Evolutionary conservation across 164 flowering plant genomes (phyloP).

Genomic region (Euptelea pleiosperma): DNA sequence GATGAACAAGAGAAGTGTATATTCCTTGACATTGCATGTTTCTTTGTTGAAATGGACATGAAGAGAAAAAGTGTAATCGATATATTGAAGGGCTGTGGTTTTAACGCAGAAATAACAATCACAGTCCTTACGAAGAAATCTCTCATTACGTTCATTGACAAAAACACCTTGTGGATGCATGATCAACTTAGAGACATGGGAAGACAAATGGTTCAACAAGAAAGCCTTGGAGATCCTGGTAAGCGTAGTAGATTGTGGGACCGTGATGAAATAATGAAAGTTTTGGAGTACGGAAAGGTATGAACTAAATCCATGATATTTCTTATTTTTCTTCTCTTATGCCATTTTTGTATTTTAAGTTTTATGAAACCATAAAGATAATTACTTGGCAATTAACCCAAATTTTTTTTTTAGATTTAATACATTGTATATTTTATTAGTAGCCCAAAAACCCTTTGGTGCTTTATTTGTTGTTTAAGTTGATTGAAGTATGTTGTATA

Average conservation of each 20-base stretch:
- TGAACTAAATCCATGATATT: neutral
- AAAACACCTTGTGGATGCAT: constrained; percentile 14
- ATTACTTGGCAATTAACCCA: too few species aligned
- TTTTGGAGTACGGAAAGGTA: neutral
- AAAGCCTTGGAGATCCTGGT: neutral
- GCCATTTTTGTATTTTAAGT: too few species aligned
- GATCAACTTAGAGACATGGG: constrained; percentile 26
- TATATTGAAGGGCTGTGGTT: constrained; percentile 4
- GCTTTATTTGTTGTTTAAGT: too few species aligned
- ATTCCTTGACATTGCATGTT: constrained; percentile 2
- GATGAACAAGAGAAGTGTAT: constrained; percentile 3
- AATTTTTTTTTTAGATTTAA: too few species aligned
- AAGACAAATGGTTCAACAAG: constrained; percentile 6
- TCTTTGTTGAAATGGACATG: neutral
- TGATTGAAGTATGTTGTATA: too few species aligned
- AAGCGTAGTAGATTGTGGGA: neutral
- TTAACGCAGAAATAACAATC: neutral
- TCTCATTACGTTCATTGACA: neutral
- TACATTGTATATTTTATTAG: too few species aligned
- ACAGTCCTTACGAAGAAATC: neutral
- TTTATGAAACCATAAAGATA: too few species aligned
- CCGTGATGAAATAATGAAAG: neutral
- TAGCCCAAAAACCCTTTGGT: too few species aligned
- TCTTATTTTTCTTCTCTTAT: neutral
- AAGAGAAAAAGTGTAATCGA: neutral